Conservation (phyloP, 2,329 filamentous ascomycete genomes). For the Alternaria postmessia region DNA sequence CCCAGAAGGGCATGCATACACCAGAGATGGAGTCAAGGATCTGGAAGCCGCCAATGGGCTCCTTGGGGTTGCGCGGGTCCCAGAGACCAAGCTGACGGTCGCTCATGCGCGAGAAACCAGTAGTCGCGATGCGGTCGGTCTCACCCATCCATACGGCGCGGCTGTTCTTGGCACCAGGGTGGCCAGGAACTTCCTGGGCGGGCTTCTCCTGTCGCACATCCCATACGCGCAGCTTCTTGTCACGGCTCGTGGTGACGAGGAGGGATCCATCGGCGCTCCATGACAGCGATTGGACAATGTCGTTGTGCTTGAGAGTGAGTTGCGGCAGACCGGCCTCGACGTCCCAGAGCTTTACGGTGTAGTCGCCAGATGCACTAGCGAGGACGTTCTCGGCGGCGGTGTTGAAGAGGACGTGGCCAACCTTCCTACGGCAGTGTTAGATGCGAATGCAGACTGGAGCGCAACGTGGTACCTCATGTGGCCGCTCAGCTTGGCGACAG, state of each 20-base stretch:
- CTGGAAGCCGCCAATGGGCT: slow-evolving; percentile 89
- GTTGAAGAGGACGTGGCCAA: slow-evolving; percentile 98
- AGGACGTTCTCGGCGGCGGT: slow-evolving; percentile 94
- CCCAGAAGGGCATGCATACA: slow-evolving; percentile 99
- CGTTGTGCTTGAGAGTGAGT: slow-evolving; percentile 81
- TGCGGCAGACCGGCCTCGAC: slow-evolving; percentile 78
- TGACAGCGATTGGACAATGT: slow-evolving; percentile 93
- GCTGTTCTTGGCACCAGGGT: slow-evolving; percentile 96
- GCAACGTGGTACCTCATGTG: slow-evolving; percentile 74
- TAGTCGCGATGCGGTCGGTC: slow-evolving; percentile 93
- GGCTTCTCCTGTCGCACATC: slow-evolving; percentile 93
- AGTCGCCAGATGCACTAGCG: slow-evolving; percentile 93
- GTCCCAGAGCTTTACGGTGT: slow-evolving; percentile 96
- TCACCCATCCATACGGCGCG: slow-evolving; percentile 97
- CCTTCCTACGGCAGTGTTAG: slow-evolving; percentile 71
- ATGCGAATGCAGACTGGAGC: background rate
- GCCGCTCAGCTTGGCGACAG: slow-evolving; percentile 81
- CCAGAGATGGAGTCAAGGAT: slow-evolving; percentile 95
- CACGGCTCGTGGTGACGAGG: slow-evolving; percentile 90
- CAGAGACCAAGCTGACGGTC: slow-evolving; percentile 95
- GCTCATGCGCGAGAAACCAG: slow-evolving; percentile 98
- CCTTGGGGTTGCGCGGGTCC: slow-evolving; percentile 81
- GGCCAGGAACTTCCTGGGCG: slow-evolving; percentile 83
- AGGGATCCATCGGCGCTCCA: slow-evolving; percentile 91
- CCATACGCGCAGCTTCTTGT: slow-evolving; percentile 99